Evolutionary conservation across 768 basidiomycete genomes (phyloP).

Genomic region (Gautieria morchelliformis): DNA sequence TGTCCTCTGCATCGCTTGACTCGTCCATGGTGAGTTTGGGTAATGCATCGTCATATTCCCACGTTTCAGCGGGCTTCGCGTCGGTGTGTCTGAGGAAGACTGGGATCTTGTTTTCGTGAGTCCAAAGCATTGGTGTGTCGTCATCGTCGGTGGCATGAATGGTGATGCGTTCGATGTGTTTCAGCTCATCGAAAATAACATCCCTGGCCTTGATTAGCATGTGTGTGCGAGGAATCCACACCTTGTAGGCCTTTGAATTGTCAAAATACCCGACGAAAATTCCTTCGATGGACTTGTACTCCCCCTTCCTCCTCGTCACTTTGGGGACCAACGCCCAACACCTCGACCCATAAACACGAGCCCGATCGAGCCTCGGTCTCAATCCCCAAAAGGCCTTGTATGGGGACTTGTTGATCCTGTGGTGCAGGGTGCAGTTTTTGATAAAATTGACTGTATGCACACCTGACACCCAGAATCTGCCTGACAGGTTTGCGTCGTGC

Average conservation of each 20-base stretch:
- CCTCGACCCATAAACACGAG: neutral
- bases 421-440: neutral
- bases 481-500: slow-evolving; percentile 14
- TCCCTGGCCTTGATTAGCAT: neutral
- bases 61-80: too few relatives aligned
- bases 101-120: too few relatives aligned
- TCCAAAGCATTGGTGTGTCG: neutral
- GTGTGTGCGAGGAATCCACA: neutral
- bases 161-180: neutral
- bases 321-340: neutral
- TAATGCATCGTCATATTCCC: too few relatives aligned
- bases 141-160: neutral
- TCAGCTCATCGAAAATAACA: neutral
- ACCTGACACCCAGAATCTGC: slow-evolving; percentile 10
- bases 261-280: neutral
- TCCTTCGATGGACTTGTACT: neutral
- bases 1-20: too few relatives aligned
- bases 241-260: neutral
- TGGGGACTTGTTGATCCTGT: slow-evolving; percentile 11
- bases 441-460: neutral
- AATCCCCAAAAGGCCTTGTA: slow-evolving; percentile 15
- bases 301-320: neutral
- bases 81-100: too few relatives aligned
- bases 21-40: too few relatives aligned
- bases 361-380: slow-evolving; percentile 13